A percentile compares a stretch with the other conserved stretches of the same genome.
Evolutionary conservation across 495 filamentous ascomycete species (phyloP).

Genomic region (Hypoxylon cercidicola): DNA sequence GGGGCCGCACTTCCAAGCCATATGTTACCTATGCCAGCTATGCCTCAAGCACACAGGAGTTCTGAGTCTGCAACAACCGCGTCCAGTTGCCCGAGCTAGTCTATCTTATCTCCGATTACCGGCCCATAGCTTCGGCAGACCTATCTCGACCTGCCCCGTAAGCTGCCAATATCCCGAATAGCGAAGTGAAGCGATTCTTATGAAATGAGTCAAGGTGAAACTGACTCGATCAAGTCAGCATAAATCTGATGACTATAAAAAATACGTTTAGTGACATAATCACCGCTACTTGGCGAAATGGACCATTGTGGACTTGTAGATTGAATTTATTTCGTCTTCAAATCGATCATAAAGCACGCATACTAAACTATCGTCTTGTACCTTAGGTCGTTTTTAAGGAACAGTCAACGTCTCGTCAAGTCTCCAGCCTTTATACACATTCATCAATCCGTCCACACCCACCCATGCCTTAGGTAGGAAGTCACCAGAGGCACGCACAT

Average conservation of each 20-base stretch:
- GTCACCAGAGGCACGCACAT: slow-evolving; percentile 10
- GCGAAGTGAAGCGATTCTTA: background rate
- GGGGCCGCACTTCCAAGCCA: background rate
- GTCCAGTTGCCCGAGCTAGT: slow-evolving; percentile 4
- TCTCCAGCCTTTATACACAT: slow-evolving; percentile 30
- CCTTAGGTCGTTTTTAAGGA: background rate
- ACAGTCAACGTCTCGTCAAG: background rate
- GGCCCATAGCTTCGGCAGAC: slow-evolving; percentile 5
- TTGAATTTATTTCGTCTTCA: slow-evolving; percentile 11
- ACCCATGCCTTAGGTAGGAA: slow-evolving; percentile 11
- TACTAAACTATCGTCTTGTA: slow-evolving; percentile 20
- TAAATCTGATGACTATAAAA: background rate
- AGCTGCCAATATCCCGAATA: slow-evolving; percentile 8
- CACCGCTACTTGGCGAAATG: background rate
- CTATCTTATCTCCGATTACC: slow-evolving; percentile 29
- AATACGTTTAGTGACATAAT: background rate
- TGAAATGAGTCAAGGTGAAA: background rate
- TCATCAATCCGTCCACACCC: slow-evolving; percentile 10
- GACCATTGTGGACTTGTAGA: background rate
- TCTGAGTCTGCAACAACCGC: background rate
- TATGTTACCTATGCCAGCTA: slow-evolving; percentile 12
- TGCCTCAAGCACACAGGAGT: background rate
- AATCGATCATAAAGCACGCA: slow-evolving; percentile 10
- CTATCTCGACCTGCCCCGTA: background rate
- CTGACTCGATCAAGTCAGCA: background rate